These are phyloP conservation scores for Cryptococcus wingfieldii DNA, from an alignment of 1,284 basidiomycete species.

Conservation along the genomic window DNA sequence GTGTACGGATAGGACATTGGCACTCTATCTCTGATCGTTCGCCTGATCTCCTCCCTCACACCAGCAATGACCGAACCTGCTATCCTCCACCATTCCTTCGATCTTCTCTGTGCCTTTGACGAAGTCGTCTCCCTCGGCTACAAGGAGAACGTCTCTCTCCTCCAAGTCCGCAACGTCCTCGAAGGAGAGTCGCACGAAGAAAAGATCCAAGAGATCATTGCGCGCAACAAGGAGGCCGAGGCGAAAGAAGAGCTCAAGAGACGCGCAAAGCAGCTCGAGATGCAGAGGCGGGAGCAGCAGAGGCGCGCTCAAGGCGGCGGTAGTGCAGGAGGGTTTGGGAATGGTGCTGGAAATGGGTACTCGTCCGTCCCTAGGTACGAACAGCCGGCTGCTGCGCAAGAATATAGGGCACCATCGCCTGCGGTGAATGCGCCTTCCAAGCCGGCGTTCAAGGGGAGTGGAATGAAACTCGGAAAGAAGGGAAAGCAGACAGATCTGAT, in stretches of 20 bases:
- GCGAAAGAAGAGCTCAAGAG: constrained; percentile 99
- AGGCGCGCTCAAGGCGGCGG: constrained; percentile 62
- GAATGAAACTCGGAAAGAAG: constrained; percentile 91
- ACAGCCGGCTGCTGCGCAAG: constrained; percentile 37
- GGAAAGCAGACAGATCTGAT: constrained; percentile 82
- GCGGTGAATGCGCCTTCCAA: constrained; percentile 56
- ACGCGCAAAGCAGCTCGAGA: constrained; percentile 94
- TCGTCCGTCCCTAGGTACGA: constrained; percentile 67
- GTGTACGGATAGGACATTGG: constrained; percentile 70
- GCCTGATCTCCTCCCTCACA: constrained; percentile 90
- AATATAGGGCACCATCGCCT: constrained; percentile 39
- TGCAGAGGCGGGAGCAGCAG: constrained; percentile 92
- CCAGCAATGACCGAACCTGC: constrained; percentile 73
- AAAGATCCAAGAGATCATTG: constrained; percentile 99
- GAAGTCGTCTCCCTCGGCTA: constrained; percentile 94
- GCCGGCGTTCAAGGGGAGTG: constrained; percentile 88
- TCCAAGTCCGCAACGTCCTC: constrained; percentile 84
- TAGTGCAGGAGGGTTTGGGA: constrained; percentile 43
- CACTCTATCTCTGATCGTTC: constrained; percentile 87
- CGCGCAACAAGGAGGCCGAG: constrained; percentile 97
- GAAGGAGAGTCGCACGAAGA: constrained; percentile 99
- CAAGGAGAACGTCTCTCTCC: constrained; percentile 85
- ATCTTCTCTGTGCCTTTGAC: constrained; percentile 92
- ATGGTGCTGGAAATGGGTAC: constrained; percentile 53
- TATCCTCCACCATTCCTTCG: constrained; percentile 88